Evolutionary conservation across 2,329 filamentous ascomycete genomes (phyloP), one percentile per base, ranked within the genome.

Genomic region (Apiospora saccharicola): DNA sequence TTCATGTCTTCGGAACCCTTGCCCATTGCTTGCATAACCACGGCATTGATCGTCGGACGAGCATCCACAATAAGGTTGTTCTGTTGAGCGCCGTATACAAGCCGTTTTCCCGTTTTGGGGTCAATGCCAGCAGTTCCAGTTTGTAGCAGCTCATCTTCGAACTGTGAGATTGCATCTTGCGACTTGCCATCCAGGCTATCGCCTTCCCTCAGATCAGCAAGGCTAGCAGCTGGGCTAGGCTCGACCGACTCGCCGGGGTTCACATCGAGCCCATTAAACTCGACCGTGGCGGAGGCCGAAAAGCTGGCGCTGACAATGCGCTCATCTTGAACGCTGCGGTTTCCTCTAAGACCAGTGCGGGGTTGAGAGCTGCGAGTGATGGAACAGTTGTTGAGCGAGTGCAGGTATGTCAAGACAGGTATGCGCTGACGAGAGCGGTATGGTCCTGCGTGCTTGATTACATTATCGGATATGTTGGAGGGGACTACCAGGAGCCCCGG

Each of bases 1-100:
- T 98, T 94, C 94, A 98, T 98, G 78, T 98, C 98, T 82, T 99
- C 96, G 0, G 96, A 98, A 2, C 96, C 96, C 81, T 95, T 91
- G 8, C 96, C 96, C 75, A 96, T 91, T 4, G 95, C 94, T 81
- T 98, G 95, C 89, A 98, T 98, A 8, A 95, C 95, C 76, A 95
- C 91, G 26, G 96, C 96, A 81, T 99, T 99, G 76, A 99, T 92
- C 4, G 93, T 96, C 22, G 96, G 96, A 67, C 96, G 91, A 64
- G 96, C 96, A 84, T 99, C 96, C 64, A 99, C 95, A 76, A 99
- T 99, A 73, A 98, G 85, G 79, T 98, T 99, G 75, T 91, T 91
- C 80, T 98, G 94, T 77, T 98, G 95, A 16, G 96, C 96, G 37
- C 96, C 96, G 77, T 98, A 98, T 37, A 98, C 86, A 49, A 91